A percentile compares a stretch with the other conserved stretches of the same genome.
Conservation (phyloP, 352 stramenopile species). For the Phytophthora idaei region DNA sequence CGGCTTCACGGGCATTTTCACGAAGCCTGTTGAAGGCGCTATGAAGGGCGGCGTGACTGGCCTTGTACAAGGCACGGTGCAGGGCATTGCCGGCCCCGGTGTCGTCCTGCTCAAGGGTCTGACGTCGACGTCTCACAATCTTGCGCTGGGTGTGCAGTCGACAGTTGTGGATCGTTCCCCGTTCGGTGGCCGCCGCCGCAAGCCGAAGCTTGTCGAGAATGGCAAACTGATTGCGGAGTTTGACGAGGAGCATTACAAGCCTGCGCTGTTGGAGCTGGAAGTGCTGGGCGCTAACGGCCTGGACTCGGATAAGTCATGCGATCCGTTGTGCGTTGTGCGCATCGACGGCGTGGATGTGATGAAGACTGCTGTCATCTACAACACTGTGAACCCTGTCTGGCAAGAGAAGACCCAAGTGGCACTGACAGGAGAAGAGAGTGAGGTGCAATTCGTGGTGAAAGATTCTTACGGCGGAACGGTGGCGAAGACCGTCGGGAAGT, state of each 20-base stretch:
- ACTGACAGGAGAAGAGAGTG: constrained; percentile 55
- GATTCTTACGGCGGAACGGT: constrained; percentile 84
- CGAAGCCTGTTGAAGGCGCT: constrained; percentile 84
- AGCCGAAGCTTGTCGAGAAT: constrained; percentile 73
- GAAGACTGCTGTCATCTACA: constrained; percentile 82
- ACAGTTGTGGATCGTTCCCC: constrained; percentile 81
- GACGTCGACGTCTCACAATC: constrained; percentile 83
- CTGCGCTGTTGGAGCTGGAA: constrained; percentile 65
- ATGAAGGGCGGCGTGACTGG: constrained; percentile 80
- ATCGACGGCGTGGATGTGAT: constrained; percentile 74
- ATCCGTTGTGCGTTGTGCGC: constrained; percentile 77
- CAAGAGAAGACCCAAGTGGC: constrained; percentile 72
- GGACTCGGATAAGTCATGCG: constrained; percentile 76
- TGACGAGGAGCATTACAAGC: constrained; percentile 65
- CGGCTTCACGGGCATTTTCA: constrained; percentile 87
- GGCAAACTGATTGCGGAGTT: constrained; percentile 70
- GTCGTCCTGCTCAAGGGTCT: constrained; percentile 84
- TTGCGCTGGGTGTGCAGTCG: constrained; percentile 79
- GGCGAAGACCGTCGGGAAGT: constrained; percentile 82
- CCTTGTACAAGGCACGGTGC: constrained; percentile 77
- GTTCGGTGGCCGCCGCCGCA: constrained; percentile 76
- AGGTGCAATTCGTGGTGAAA: constrained; percentile 83
- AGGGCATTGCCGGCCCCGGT: constrained; percentile 79
- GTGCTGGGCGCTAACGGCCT: constrained; percentile 75
- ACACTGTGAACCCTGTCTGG: constrained; percentile 85